Conservation (phyloP, 352 stramenopile species). For the Elongisporangium prolatum region DNA sequence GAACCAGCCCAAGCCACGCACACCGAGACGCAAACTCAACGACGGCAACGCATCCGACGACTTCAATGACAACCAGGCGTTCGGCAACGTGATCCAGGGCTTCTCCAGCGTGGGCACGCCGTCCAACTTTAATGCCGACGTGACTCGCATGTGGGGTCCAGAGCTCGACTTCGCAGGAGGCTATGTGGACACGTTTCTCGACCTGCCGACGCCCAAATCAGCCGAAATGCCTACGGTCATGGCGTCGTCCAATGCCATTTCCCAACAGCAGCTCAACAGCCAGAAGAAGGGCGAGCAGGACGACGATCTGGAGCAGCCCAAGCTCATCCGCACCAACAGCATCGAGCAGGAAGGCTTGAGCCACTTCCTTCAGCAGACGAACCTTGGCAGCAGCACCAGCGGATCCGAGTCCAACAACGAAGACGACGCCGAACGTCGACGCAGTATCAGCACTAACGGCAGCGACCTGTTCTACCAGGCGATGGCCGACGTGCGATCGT, state of each 20-base stretch:
- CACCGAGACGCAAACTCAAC: slow-evolving; percentile 61
- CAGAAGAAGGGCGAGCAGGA: neutral
- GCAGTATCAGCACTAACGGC: neutral
- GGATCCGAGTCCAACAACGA: neutral
- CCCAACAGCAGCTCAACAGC: neutral
- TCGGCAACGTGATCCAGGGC: slow-evolving; percentile 6
- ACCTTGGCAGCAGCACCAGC: slow-evolving; percentile 23
- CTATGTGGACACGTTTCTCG: slow-evolving; percentile 70
- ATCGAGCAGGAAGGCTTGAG: slow-evolving; percentile 77
- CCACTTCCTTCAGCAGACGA: slow-evolving; percentile 67
- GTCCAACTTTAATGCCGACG: slow-evolving; percentile 53
- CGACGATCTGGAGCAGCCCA: slow-evolving; percentile 39
- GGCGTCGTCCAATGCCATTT: slow-evolving; percentile 5
- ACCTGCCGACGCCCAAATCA: slow-evolving; percentile 63
- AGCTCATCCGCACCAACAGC: slow-evolving; percentile 57
- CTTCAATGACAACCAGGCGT: slow-evolving; percentile 27
- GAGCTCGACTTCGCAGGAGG: slow-evolving; percentile 50
- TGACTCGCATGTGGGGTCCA: slow-evolving; percentile 51
- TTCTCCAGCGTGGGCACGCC: slow-evolving; percentile 66
- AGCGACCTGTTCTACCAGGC: neutral
- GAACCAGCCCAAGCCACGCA: slow-evolving; percentile 58
- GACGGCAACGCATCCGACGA: slow-evolving; percentile 59
- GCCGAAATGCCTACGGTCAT: slow-evolving; percentile 32
- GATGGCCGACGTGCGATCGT: neutral
- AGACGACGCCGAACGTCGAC: neutral